Conservation (phyloP, 2,329 filamentous ascomycete species). For the Septoria petroselini region DNA sequence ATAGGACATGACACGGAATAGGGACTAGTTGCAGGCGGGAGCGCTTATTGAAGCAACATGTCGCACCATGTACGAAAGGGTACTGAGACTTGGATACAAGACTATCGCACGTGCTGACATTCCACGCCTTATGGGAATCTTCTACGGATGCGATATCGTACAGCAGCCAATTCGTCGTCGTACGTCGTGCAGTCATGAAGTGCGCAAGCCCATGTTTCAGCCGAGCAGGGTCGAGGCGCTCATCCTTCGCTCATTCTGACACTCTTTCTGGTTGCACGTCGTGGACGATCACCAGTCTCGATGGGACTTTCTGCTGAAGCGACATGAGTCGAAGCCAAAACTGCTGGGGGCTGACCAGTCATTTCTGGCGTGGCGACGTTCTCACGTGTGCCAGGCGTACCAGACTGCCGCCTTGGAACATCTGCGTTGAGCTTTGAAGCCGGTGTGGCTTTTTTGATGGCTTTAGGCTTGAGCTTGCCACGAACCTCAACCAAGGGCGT, state of each 20-base stretch:
- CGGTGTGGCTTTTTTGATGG: constrained; percentile 23
- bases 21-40: too few species aligned
- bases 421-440: constrained; percentile 13
- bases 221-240: not conserved
- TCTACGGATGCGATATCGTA: not conserved
- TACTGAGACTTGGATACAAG: too few species aligned
- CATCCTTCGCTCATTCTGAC: constrained; percentile 35
- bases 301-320: not conserved
- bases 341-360: not conserved
- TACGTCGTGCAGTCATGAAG: not conserved
- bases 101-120: not conserved
- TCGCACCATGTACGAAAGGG: too few species aligned
- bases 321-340: not conserved
- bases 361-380: too few species aligned
- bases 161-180: not conserved
- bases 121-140: not conserved
- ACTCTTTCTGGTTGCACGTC: constrained; percentile 33
- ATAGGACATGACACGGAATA: constrained; percentile 1
- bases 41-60: too few species aligned
- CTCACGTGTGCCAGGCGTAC: not conserved
- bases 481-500: constrained; percentile 27
- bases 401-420: constrained; percentile 5
- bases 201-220: not conserved
- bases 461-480: constrained; percentile 22
- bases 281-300: constrained; percentile 25